Base-by-base conservation (phyloP, 163 green algal species). In the Picocystis sp. region DNA sequence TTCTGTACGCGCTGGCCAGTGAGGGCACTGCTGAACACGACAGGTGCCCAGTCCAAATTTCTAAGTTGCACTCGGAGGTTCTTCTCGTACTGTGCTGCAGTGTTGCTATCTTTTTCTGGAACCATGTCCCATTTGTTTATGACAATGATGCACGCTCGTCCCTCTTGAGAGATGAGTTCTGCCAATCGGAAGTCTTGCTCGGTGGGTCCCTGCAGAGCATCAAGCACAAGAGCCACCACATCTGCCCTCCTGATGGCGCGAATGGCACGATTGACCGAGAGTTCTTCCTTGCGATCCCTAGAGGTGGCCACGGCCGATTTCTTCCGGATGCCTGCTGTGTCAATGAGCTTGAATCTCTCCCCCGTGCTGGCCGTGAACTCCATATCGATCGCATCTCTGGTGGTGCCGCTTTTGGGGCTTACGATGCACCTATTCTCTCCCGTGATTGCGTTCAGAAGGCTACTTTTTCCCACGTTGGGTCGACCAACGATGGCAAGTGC, bases 121-220 rank as follows among this genome's bases (percentile, higher is more conserved):
- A 81, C 70, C 10, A 61, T 66, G 67, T 99, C 90, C 87, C 89
- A 98, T 73, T 99, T 99, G 75, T 98, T 98, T 11, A 95, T 74
- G 2, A 90, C 83, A 13, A 98, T 60, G 52, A 98, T 85, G 33
- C 62, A 60, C 25, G 69, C 69, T 43, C 68, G 64, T 17, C 71
- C 67, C 60, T 77, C 69, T 43, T 62, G 25, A 48, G 57, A 56
- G 11, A 84, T 67, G n/a, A 69, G 64, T 3, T 64, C 54, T 17
- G 54, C 47, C 9, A 68, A 15, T 6, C 54, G 24, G 10, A 62
- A 55, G 49, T 74, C 70, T 77, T 98, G 83, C 52, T 86, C 70
- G 5, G 76, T 88, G 22, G 84, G 64, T 9, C 82, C 64, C 54
- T 87, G 68, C 21, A 65, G 57, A 5, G 76, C 87, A 50, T 97